Conservation (phyloP, 345 rosid species). For the Pistacia vera region DNA sequence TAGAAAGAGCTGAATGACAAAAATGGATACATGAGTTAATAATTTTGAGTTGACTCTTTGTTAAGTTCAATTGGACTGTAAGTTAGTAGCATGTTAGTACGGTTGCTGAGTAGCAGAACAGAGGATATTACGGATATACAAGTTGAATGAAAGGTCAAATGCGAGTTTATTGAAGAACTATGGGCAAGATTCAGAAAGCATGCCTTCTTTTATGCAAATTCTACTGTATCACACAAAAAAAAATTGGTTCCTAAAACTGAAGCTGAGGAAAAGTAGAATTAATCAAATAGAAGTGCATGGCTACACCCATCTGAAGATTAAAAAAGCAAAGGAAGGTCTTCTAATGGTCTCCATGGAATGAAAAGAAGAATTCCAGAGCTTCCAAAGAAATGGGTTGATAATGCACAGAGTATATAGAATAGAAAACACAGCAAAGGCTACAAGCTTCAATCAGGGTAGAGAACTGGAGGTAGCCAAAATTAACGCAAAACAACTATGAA, state of each 20-base stretch:
- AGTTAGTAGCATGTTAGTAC: neutral
- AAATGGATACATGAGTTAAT: no score
- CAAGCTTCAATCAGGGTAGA: neutral
- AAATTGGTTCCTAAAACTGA: neutral
- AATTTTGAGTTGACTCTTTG: neutral
- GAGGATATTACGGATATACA: neutral
- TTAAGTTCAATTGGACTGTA: neutral
- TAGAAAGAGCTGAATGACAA: neutral
- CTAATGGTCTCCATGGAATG: neutral
- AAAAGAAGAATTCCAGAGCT: neutral
- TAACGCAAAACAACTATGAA: neutral
- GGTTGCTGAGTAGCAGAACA: neutral
- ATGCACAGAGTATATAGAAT: neutral
- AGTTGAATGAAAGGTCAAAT: neutral
- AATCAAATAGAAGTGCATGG: conserved; percentile 6
- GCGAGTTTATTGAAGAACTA: neutral
- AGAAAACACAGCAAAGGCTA: neutral
- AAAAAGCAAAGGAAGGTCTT: neutral
- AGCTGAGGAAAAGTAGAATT: neutral
- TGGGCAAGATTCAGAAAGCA: neutral
- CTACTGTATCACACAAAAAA: neutral
- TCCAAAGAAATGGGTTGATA: neutral
- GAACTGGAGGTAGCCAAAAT: neutral
- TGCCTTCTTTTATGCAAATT: neutral
- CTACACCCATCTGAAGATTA: neutral